Conservation (phyloP, 2,329 filamentous ascomycete genomes). For the Ophiosphaerella herpotricha region DNA sequence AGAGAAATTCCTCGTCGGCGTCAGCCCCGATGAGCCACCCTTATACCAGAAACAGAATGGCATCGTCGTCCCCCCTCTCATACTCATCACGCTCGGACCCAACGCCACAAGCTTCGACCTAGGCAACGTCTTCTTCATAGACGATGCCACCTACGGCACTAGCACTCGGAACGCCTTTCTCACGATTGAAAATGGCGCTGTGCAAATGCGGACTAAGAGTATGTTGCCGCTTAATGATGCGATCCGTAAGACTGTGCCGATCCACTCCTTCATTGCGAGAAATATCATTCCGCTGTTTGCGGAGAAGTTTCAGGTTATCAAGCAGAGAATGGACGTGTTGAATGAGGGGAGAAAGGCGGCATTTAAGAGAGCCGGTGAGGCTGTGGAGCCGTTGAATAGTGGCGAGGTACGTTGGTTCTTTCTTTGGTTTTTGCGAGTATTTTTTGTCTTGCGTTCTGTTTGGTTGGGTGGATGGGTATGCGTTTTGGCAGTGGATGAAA, state of each 20-base stretch:
- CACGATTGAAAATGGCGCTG: constrained; percentile 20
- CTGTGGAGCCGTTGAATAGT: constrained; percentile 12
- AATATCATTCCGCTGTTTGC: constrained; percentile 29
- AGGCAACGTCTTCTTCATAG: constrained; percentile 34
- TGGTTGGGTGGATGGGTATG: neutral
- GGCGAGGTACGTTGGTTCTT: constrained; percentile 28
- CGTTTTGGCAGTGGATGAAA: no score
- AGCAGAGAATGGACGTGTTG: constrained; percentile 21
- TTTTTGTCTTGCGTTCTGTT: neutral
- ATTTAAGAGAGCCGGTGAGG: constrained; percentile 19
- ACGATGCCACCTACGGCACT: constrained; percentile 2
- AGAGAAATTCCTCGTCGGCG: constrained; percentile 30
- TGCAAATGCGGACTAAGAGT: constrained; percentile 25
- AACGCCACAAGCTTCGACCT: constrained; percentile 30
- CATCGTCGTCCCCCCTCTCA: constrained; percentile 23
- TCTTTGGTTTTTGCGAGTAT: neutral
- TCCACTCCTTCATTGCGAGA: constrained; percentile 31
- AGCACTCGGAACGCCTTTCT: constrained; percentile 10
- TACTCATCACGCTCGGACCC: constrained; percentile 26
- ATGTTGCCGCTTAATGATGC: constrained; percentile 21
- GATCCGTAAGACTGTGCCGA: constrained; percentile 19
- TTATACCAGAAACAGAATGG: constrained; percentile 29
- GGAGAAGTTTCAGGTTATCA: constrained; percentile 30
- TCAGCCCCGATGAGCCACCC: constrained; percentile 35
- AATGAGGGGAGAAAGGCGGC: constrained; percentile 29